Evolutionary conservation across 2,329 filamentous ascomycete species (phyloP), one percentile per base, ranked within the genome.

Genomic region (Nigrospora osmanthi): DNA sequence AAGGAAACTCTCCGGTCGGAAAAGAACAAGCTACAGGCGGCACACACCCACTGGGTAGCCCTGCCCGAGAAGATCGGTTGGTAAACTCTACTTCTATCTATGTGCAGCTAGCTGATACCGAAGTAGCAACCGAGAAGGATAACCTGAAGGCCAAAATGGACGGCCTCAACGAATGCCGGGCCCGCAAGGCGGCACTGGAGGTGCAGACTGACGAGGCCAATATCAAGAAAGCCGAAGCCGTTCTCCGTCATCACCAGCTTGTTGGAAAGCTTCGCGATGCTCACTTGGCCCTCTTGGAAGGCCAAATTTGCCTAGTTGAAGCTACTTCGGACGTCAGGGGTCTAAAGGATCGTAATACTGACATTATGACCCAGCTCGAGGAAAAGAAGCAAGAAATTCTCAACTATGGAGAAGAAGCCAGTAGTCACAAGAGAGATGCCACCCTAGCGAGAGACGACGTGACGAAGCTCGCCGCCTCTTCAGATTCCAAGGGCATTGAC

Each of bases 311-410:
- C 49, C 68, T 78, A 1, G 76, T 94, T 30, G 93, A 98, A 68
- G 90, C 89, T 1, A 63, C 72, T n/a, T 96, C 89, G 0, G 93
- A 98, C 56, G 64, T 85, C 3, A 72, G 80, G 38, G 77, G 78
- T 6, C 70, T 96, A n/a, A 77, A 79, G 54, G 68, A 70, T 14
- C 81, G 82, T 47, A 88, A 89, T 53, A 54, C 62, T 10, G 71
- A 78, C 40, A 78, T 89, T 47, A 71, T 74, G 44, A 58, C 69
- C 36, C 63, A 66, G 37, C 68, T 85, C 4, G 69, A 76, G 17
- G 59, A 65, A 11, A 72, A 70, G 53, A 66, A 67, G 48, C 51
- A 55, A 7, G 67, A 67, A 23, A 59, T 76, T 9, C 44, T 52
- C 9, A 49, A 62, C 19, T 62, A 70, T 6, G 61, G 58, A 52